Evolutionary conservation across 495 filamentous ascomycete genomes (phyloP).

Genomic region (Pyronema omphalodes): DNA sequence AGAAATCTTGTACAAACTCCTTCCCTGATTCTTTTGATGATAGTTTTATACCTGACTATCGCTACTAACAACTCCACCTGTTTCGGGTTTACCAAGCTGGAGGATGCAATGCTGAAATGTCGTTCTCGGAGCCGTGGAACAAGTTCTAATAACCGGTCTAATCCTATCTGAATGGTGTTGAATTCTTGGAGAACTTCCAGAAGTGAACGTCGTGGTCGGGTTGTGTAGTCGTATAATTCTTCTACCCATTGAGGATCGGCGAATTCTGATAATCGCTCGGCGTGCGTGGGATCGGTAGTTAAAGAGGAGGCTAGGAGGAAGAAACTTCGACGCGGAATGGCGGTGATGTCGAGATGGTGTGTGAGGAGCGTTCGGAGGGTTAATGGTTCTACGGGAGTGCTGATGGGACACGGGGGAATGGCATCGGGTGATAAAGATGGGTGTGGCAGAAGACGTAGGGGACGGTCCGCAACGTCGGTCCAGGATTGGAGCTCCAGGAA

Average conservation of each 20-base stretch:
- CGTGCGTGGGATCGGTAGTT: slow-evolving; percentile 49
- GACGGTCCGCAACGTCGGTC: slow-evolving; percentile 48
- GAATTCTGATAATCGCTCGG: slow-evolving; percentile 69
- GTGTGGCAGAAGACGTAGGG: slow-evolving; percentile 31
- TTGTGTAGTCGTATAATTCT: slow-evolving; percentile 90
- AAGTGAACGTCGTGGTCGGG: slow-evolving; percentile 75
- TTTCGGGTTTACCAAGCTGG: slow-evolving; percentile 16
- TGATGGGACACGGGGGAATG: slow-evolving; percentile 29
- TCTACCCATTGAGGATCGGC: slow-evolving; percentile 56
- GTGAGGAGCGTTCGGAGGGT: slow-evolving; percentile 61
- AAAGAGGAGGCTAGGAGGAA: slow-evolving; percentile 58
- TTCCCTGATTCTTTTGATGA: slow-evolving; percentile 66
- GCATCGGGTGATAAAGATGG: slow-evolving; percentile 7
- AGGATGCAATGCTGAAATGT: slow-evolving; percentile 67
- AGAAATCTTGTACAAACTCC: slow-evolving; percentile 85
- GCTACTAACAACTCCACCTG: slow-evolving; percentile 63
- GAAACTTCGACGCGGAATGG: slow-evolving; percentile 75
- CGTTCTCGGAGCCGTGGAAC: slow-evolving; percentile 60
- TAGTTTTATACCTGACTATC: slow-evolving; percentile 80
- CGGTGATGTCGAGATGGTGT: slow-evolving; percentile 70
- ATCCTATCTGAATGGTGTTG: slow-evolving; percentile 61
- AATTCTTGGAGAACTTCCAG: slow-evolving; percentile 87
- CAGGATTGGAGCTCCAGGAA: slow-evolving; percentile 63
- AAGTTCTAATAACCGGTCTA: slow-evolving; percentile 44
- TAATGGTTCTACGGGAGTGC: slow-evolving; percentile 28